phyloP scores from a whole-genome alignment of 2,329 filamentous ascomycete genomes.

The Monilinia fructigena region DNA sequence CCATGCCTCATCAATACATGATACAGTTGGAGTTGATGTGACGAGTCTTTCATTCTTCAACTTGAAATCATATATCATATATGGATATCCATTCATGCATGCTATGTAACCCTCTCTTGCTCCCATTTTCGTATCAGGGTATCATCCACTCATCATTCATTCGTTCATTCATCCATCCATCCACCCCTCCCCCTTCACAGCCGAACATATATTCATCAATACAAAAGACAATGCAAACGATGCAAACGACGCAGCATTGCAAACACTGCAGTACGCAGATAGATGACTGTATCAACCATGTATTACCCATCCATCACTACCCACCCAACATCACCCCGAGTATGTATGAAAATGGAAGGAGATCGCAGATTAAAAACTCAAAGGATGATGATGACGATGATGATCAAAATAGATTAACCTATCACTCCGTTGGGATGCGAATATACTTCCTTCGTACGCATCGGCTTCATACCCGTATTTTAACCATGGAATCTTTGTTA shows the following conservation, averaged over 20 bases:
- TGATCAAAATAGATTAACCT: slow-evolving; percentile 8
- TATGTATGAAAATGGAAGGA: slow-evolving; percentile 1
- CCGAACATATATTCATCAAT: slow-evolving; percentile 10
- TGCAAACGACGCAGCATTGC: slow-evolving; percentile 12
- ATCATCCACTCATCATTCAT: background rate
- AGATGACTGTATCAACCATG: slow-evolving; percentile 6
- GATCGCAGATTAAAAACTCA: background rate
- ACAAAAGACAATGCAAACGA: background rate
- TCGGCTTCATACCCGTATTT: background rate
- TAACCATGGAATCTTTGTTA: slow-evolving; percentile 1
- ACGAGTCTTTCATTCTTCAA: too few species aligned
- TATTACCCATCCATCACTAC: background rate
- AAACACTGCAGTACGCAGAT: slow-evolving; percentile 14
- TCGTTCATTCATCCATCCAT: background rate
- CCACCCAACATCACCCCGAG: background rate
- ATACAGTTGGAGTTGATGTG: too few species aligned
- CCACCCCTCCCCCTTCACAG: background rate
- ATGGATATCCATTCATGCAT: background rate
- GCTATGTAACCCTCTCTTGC: background rate
- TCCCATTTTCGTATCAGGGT: background rate
- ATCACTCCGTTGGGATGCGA: background rate
- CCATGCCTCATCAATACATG: too few species aligned
- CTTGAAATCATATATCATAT: background rate
- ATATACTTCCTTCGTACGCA: background rate
- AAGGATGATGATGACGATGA: background rate